Evolutionary conservation across 2,329 filamentous ascomycete genomes (phyloP).

Genomic region (Apiospora saccharicola): DNA sequence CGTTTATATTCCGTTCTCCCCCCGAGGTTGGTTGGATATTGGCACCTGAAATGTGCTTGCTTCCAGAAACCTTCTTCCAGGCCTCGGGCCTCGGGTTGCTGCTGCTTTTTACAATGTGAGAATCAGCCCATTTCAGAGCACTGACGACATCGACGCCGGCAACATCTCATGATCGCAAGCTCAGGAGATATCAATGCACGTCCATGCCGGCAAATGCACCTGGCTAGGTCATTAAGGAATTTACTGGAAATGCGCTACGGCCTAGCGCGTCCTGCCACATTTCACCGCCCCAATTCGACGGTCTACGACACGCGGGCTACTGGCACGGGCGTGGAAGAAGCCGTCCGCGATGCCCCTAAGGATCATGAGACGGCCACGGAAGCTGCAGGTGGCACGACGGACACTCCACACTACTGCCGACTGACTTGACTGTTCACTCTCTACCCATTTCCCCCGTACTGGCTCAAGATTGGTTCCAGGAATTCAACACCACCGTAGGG

Average conservation of each 20-base stretch:
- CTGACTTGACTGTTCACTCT: constrained; percentile 1
- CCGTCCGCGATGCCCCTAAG: not conserved
- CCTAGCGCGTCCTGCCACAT: constrained; percentile 27
- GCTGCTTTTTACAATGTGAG: not conserved
- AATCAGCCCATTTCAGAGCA: not conserved
- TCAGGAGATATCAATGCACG: not conserved
- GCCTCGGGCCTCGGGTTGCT: not conserved
- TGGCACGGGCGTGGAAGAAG: constrained; percentile 9
- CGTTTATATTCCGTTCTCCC: too few species aligned
- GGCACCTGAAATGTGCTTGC: not conserved
- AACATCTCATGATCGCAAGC: constrained; percentile 2
- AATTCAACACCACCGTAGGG: not conserved
- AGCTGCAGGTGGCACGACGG: constrained; percentile 18
- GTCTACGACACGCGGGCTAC: not conserved
- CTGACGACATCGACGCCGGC: not conserved
- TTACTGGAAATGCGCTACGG: not conserved
- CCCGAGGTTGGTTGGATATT: not conserved
- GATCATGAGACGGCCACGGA: not conserved
- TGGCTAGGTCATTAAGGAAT: too few species aligned
- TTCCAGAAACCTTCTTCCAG: not conserved
- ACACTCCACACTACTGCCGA: constrained; percentile 14
- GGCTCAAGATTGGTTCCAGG: not conserved
- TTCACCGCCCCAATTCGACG: constrained; percentile 36
- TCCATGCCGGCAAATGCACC: not conserved
- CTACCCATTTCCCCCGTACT: not conserved